These are phyloP conservation scores for Corinectria fuckeliana DNA, from an alignment of 2,329 filamentous ascomycete genomes.

Conservation along the genomic window DNA sequence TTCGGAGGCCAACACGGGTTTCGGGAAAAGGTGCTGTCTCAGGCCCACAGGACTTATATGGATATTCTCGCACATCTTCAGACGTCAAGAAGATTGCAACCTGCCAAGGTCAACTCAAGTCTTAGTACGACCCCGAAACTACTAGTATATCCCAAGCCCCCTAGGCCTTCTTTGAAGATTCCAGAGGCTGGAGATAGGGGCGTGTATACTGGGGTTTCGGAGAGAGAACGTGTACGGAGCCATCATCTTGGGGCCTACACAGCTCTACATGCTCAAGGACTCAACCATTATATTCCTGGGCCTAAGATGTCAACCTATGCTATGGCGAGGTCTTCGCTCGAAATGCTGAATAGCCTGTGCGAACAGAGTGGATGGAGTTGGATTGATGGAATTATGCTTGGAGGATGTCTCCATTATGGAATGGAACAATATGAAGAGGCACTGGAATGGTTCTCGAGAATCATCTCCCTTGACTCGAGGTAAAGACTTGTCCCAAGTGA, in stretches of 20 bases:
- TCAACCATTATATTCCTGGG: conserved; percentile 21
- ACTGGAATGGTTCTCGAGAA: conserved; percentile 74
- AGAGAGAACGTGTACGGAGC: conserved; percentile 16
- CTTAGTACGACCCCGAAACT: conserved; percentile 53
- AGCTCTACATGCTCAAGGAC: conserved; percentile 17
- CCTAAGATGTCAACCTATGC: conserved; percentile 50
- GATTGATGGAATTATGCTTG: conserved; percentile 91
- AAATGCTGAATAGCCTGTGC: conserved; percentile 76
- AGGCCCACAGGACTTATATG: conserved; percentile 76
- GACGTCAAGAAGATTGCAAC: conserved; percentile 59
- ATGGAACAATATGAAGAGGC: conserved; percentile 83
- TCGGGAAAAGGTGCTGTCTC: conserved; percentile 71
- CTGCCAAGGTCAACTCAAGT: conserved; percentile 46
- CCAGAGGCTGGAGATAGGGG: conserved; percentile 13
- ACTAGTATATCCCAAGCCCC: conserved; percentile 62
- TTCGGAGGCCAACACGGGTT: conserved; percentile 51
- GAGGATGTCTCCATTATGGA: conserved; percentile 90
- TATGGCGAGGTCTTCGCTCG: conserved; percentile 70
- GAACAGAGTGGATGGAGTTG: conserved; percentile 84
- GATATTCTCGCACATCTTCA: conserved; percentile 72
- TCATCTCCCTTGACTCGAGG: conserved; percentile 62
- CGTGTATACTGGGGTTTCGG: conserved; percentile 6
- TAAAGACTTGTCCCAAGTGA: conserved; percentile 47
- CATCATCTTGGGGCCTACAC: conserved; percentile 22
- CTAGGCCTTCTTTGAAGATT: conserved; percentile 41